Evolutionary conservation across 2,329 filamentous ascomycete genomes (phyloP).

Genomic region (Neofusicoccum laricinum): DNA sequence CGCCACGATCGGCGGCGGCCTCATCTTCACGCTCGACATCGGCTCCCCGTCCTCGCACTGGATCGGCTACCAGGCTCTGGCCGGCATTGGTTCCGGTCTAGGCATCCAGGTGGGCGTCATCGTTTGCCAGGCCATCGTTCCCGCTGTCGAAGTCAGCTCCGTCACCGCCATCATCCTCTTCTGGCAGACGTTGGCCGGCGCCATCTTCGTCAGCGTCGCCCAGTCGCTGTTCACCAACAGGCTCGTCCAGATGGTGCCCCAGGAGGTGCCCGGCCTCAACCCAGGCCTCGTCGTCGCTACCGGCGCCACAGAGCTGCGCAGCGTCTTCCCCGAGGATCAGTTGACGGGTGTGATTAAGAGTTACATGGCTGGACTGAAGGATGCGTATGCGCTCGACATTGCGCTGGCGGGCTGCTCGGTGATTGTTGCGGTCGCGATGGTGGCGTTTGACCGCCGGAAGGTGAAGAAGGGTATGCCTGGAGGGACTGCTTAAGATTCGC

Average conservation of each 20-base stretch:
- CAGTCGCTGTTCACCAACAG: slow-evolving; percentile 44
- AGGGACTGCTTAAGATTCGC: neutral
- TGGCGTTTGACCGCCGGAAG: slow-evolving; percentile 2
- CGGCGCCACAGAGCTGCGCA: slow-evolving; percentile 44
- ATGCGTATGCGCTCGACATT: slow-evolving; percentile 17
- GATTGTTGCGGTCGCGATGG: neutral
- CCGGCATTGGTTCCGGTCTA: slow-evolving; percentile 44
- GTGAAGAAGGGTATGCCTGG: slow-evolving; percentile 9
- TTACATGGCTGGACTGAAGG: slow-evolving; percentile 27
- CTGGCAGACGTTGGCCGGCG: slow-evolving; percentile 42
- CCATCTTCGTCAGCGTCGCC: slow-evolving; percentile 41
- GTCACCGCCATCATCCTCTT: slow-evolving; percentile 43
- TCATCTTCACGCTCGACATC: slow-evolving; percentile 42
- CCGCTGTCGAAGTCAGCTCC: slow-evolving; percentile 36
- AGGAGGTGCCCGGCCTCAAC: slow-evolving; percentile 35
- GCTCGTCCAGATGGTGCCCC: slow-evolving; percentile 32
- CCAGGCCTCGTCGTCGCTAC: slow-evolving; percentile 36
- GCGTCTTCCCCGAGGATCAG: slow-evolving; percentile 28
- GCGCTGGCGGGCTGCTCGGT: slow-evolving; percentile 14
- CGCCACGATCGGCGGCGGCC: slow-evolving; percentile 36
- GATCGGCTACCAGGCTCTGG: slow-evolving; percentile 49
- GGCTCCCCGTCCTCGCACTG: slow-evolving; percentile 38
- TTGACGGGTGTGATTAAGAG: slow-evolving; percentile 22
- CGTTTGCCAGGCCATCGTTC: slow-evolving; percentile 37
- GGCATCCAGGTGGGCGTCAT: slow-evolving; percentile 42